Evolutionary conservation across 352 stramenopile species (phyloP).

Genomic region (Globisporangium lucens): DNA sequence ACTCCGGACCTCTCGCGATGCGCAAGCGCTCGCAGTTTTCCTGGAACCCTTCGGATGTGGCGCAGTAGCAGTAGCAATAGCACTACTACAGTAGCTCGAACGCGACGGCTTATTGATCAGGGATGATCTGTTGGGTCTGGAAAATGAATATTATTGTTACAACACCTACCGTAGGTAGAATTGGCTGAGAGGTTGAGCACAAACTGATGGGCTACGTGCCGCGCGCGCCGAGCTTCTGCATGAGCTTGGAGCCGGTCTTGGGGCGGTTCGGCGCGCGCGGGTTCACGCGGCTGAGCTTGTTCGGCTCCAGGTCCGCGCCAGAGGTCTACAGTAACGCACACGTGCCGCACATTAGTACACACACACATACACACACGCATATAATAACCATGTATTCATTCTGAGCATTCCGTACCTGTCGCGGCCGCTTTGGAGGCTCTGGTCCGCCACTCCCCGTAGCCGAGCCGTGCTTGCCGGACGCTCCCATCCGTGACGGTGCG

Average conservation of each 20-base stretch:
- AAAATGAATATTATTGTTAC: slow-evolving; percentile 2
- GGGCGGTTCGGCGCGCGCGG: slow-evolving; percentile 33
- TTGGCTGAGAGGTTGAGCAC: neutral
- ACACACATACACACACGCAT: slow-evolving; percentile 2
- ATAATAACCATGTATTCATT: neutral
- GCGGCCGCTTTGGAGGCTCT: slow-evolving; percentile 49
- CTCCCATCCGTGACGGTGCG: slow-evolving; percentile 9
- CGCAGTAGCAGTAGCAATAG: neutral
- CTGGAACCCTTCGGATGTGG: neutral
- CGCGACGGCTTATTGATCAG: neutral
- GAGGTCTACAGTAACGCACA: slow-evolving; percentile 22
- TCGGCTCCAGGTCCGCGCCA: slow-evolving; percentile 47
- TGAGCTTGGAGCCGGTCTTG: slow-evolving; percentile 53
- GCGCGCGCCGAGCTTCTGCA: slow-evolving; percentile 63
- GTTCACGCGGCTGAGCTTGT: slow-evolving; percentile 46
- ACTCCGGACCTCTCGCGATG: neutral
- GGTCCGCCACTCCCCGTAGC: slow-evolving; percentile 14
- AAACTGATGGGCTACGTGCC: slow-evolving; percentile 6
- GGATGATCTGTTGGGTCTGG: neutral
- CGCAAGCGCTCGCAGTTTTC: neutral
- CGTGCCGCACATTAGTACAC: neutral
- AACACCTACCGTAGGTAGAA: neutral
- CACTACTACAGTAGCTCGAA: neutral
- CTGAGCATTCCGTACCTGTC: slow-evolving; percentile 30
- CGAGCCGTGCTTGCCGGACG: slow-evolving; percentile 2